Evolutionary conservation across 805 yeast species (phyloP).

Genomic region (Cyberlindnera amylophila): DNA sequence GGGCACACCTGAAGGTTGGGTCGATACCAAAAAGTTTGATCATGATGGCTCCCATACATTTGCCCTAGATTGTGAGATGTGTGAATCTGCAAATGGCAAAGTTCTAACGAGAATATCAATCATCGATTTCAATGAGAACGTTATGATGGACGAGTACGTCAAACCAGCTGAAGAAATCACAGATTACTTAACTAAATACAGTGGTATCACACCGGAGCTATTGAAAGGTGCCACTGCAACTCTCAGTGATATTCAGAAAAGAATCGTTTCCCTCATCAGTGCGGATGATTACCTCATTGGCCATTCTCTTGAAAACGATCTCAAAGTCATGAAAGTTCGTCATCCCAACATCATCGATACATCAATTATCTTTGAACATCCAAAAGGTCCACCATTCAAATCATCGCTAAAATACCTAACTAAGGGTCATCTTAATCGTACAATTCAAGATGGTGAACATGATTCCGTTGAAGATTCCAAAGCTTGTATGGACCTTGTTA

Average conservation of each 20-base stretch:
- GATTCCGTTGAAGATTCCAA: slow-evolving; percentile 82
- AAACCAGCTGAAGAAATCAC: slow-evolving; percentile 71
- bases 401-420: slow-evolving; percentile 77
- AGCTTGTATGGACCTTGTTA: slow-evolving; percentile 74
- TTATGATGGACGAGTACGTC: slow-evolving; percentile 69
- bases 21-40: slow-evolving; percentile 47
- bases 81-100: slow-evolving; percentile 55
- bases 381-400: slow-evolving; percentile 76
- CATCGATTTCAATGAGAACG: slow-evolving; percentile 56
- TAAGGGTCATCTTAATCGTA: slow-evolving; percentile 45
- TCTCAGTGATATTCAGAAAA: slow-evolving; percentile 60
- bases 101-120: slow-evolving; percentile 78
- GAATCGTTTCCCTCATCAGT: slow-evolving; percentile 45
- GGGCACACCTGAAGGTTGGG: slow-evolving; percentile 39
- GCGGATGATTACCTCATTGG: slow-evolving; percentile 72
- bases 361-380: slow-evolving; percentile 68
- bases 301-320: slow-evolving; percentile 85
- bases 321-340: slow-evolving; percentile 61
- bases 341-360: slow-evolving; percentile 84
- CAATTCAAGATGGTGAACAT: slow-evolving; percentile 74
- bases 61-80: slow-evolving; percentile 95
- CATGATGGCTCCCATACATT: slow-evolving; percentile 62
- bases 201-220: slow-evolving; percentile 80
- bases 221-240: slow-evolving; percentile 61
- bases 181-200: slow-evolving; percentile 78